Base-by-base conservation (phyloP, 148 eudicot species). In the Heliamphora exappendiculata region DNA sequence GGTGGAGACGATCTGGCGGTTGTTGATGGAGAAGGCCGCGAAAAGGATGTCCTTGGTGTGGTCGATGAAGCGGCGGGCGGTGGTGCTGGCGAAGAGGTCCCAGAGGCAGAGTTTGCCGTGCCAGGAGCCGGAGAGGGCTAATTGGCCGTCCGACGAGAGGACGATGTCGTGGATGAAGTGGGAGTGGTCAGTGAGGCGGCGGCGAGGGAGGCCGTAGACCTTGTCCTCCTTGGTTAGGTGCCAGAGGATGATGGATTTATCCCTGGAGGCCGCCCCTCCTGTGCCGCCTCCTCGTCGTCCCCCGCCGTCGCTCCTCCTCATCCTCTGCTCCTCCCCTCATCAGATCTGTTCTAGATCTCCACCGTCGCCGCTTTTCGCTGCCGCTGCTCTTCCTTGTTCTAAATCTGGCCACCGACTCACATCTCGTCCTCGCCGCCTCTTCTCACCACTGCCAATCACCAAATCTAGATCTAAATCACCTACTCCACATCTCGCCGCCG, bases 1-100 rank as follows among this genome's bases (percentile, higher is more conserved):
- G 2, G 96, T 97, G 0, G 96, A 89, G 1, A 91, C 96, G 74
- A 91, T 91, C 90, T 93, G 98, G 47, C 98, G 92, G 76, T 93
- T 93, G 66, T 93, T 96, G 67, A 93, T 82, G 1, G 94, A 89
- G 75, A 93, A 93, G 0, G 98, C 98, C 19, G 91, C 98, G 20
- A 91, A 88, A 26, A 91, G 77, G 6, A 93, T 96, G 78, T 93
- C 98, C 78, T 93, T 93, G 12, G 90, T 83, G 76, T 93, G 98
- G 0, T 96, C 98, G 1, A 88, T 91, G 77, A 93, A 93, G 7
- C 98, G 86, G 64, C 96, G 86, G 65, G 98, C 91, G 36, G 93
- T 91, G 70, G 83, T 82, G 14, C 92, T 93, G 66, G 90, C 71
- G 37, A 84, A 79, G 19, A 93, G 86, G 54, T 93, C 98, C 98